Evolutionary conservation across 768 basidiomycete species (phyloP).

Genomic region (Kwoniella mangroviensis): DNA sequence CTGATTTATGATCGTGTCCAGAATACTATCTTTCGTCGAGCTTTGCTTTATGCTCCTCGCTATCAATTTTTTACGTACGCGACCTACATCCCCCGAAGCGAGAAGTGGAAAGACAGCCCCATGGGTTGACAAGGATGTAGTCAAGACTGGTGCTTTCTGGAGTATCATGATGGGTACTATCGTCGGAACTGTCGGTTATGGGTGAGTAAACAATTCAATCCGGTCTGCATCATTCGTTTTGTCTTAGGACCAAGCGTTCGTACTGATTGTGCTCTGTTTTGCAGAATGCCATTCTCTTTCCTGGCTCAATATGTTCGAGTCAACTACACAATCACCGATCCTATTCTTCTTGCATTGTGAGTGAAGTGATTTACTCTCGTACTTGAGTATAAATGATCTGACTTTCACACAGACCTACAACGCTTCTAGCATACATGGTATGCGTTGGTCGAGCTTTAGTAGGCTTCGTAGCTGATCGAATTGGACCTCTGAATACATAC

Average conservation of each 20-base stretch:
- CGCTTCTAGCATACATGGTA: slow-evolving; percentile 32
- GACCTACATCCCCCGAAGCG: slow-evolving; percentile 42
- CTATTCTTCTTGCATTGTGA: slow-evolving; percentile 35
- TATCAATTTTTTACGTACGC: slow-evolving; percentile 31
- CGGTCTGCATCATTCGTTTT: too few relatives aligned
- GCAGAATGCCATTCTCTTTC: slow-evolving; percentile 18
- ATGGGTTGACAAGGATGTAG: slow-evolving; percentile 33
- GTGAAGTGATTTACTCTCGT: neutral
- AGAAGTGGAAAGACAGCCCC: slow-evolving; percentile 27
- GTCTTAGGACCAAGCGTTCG: neutral
- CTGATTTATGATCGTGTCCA: neutral
- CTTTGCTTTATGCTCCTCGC: slow-evolving; percentile 23
- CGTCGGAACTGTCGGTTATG: slow-evolving; percentile 37
- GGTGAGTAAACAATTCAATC: slow-evolving; percentile 5
- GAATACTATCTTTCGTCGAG: slow-evolving; percentile 40
- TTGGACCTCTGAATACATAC: slow-evolving; percentile 51
- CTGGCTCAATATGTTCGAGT: slow-evolving; percentile 17
- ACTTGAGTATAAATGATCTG: neutral
- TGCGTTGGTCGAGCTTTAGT: slow-evolving; percentile 40
- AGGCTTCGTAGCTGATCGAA: slow-evolving; percentile 41
- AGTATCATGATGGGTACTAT: slow-evolving; percentile 29
- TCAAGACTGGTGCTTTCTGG: slow-evolving; percentile 37
- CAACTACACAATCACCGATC: slow-evolving; percentile 7
- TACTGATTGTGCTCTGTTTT: neutral
- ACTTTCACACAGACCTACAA: slow-evolving; percentile 24